Evolutionary conservation across 805 yeast species (phyloP), one percentile per base, ranked within the genome.

Genomic region (Isabelozyma gotoi): DNA sequence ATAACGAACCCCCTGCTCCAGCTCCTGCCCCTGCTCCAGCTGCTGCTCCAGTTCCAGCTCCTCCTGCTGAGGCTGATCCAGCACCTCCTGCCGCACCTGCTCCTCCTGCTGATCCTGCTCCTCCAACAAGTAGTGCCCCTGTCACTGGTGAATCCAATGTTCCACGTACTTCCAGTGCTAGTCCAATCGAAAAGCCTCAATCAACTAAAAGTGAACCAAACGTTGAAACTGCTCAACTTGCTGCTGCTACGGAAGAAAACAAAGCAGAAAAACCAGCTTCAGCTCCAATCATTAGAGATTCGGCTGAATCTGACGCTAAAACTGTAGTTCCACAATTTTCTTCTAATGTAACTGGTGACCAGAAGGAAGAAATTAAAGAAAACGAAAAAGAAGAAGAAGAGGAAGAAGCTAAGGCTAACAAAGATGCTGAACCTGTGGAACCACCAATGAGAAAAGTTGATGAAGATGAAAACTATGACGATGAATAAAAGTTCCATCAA

Each of bases 381-480:
- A 43, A 41, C 32, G 45, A 36, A 39, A 17, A 33, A 17, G 33
- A n/a, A n/a, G 56, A 52, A 14, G 53, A 48, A 14, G 66, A 59
- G 7, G 71, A 60, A 3, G 70, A 63, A 2, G 62, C 55, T 8
- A 64, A 62, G n/a, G 62, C 55, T 16, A 57, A 54, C 17, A 51
- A 50, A 35, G 50, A 49, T 15, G 41, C 40, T 6, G 73, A 63
- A 41, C 60, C 63, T 1, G 65, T 63, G 12, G 77, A 71, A 44
- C 75, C 77, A 19, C 77, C 77, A 12, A 56, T 71, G 65, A 59
- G 77, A 46, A 66, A 65, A 39, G 71, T 72, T 19, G 74, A 71
- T 33, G 77, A 72, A 49, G 77, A 72, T 46, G 77, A 71, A 51
- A 62, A 72, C 50, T 72, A 72, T 51, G 77, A 71, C 45, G 77